Evolutionary conservation across 2,329 filamentous ascomycete genomes (phyloP).

Genomic region (Trichoderma semiorbis): DNA sequence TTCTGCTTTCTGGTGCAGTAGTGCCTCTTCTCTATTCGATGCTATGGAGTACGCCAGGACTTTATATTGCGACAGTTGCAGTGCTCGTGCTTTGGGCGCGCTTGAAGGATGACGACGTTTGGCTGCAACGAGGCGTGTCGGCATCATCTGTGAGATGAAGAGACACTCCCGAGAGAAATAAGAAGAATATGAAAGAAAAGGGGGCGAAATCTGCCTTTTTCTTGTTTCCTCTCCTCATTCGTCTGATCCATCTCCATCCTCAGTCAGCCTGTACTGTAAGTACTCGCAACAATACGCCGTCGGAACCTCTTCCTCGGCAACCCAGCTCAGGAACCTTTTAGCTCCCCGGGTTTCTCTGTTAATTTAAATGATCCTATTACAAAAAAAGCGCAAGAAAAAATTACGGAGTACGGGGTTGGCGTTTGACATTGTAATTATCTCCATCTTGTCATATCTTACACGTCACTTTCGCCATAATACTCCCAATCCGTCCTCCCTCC

Average conservation of each 20-base stretch:
- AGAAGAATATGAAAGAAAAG: background rate
- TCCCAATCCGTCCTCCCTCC: background rate
- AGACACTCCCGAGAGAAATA: background rate
- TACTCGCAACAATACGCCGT: background rate
- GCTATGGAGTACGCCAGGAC: background rate
- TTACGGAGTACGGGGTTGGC: background rate
- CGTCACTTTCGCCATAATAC: background rate
- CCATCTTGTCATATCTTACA: conserved; percentile 10
- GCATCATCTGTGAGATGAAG: background rate
- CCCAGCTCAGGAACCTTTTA: background rate
- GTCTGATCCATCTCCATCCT: background rate
- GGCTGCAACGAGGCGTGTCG: background rate
- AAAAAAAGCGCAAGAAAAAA: background rate
- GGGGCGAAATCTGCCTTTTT: background rate
- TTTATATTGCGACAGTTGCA: background rate
- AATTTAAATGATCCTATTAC: background rate
- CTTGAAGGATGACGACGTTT: background rate
- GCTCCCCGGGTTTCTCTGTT: background rate
- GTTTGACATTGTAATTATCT: background rate
- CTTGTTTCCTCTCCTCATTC: background rate
- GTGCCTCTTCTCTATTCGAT: background rate
- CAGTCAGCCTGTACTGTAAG: background rate
- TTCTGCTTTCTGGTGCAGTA: background rate
- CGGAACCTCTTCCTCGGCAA: background rate
- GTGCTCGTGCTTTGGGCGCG: background rate